Conservation (phyloP, 805 yeast species). For the Candida morakotiae region DNA sequence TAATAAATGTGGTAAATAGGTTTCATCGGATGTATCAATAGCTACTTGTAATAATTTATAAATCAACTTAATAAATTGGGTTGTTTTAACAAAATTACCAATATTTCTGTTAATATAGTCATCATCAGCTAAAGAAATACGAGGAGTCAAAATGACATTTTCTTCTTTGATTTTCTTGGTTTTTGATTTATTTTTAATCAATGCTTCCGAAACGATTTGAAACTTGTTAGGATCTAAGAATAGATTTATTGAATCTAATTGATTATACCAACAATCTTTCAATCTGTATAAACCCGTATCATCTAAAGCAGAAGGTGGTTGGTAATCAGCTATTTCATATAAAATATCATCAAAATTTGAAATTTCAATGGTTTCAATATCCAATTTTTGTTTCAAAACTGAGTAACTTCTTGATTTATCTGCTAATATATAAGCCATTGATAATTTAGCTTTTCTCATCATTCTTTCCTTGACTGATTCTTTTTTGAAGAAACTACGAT, state of each 20-base stretch:
- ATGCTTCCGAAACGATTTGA: slow-evolving; percentile 47
- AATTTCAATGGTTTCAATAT: slow-evolving; percentile 28
- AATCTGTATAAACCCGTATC: slow-evolving; percentile 67
- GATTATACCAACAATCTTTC: slow-evolving; percentile 48
- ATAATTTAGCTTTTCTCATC: slow-evolving; percentile 27
- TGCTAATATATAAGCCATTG: slow-evolving; percentile 49
- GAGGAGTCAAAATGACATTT: slow-evolving; percentile 49
- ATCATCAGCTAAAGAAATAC: slow-evolving; percentile 24
- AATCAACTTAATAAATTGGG: slow-evolving; percentile 51
- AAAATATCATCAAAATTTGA: slow-evolving; percentile 47
- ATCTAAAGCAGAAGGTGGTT: slow-evolving; percentile 55
- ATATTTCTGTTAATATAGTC: slow-evolving; percentile 35
- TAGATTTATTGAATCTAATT: slow-evolving; percentile 61
- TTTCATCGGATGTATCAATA: slow-evolving; percentile 47
- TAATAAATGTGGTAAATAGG: slow-evolving; percentile 54
- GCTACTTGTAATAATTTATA: slow-evolving; percentile 55
- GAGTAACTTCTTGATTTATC: slow-evolving; percentile 54
- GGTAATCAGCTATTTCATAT: slow-evolving; percentile 57
- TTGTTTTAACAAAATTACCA: slow-evolving; percentile 49
- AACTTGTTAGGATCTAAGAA: slow-evolving; percentile 45
- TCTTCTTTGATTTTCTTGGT: slow-evolving; percentile 31
- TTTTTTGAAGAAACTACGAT: slow-evolving; percentile 25
- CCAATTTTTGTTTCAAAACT: slow-evolving; percentile 29
- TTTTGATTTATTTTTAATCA: slow-evolving; percentile 42
- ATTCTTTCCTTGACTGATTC: slow-evolving; percentile 22